These are phyloP conservation scores for Bipolaris oryzae DNA, from an alignment of 2,329 filamentous ascomycete genomes.

Conservation along the genomic window DNA sequence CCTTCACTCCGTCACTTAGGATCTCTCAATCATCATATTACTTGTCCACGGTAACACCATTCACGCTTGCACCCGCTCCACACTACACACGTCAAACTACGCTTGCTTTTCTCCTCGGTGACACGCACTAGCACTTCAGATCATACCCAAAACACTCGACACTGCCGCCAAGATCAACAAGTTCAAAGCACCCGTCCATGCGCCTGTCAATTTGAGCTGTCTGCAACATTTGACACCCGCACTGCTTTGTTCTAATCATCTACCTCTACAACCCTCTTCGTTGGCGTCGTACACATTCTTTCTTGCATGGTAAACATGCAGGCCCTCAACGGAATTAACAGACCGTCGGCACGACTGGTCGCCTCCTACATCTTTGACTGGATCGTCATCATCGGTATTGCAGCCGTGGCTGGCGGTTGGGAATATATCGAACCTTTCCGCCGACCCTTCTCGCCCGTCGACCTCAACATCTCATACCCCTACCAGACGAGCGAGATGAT, in stretches of 20 bases:
- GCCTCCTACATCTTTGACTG: slow-evolving; percentile 76
- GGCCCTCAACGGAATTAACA: slow-evolving; percentile 27
- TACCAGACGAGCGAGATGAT: slow-evolving; percentile 74
- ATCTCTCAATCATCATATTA: not conserved
- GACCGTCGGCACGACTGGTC: slow-evolving; percentile 60
- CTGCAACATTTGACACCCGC: not conserved
- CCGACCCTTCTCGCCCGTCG: slow-evolving; percentile 72
- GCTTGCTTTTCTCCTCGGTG: not conserved
- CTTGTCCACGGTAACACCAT: not conserved
- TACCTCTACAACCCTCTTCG: slow-evolving; percentile 3
- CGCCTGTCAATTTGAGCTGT: slow-evolving; percentile 21
- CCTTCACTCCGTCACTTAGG: not conserved
- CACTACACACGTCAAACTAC: not conserved
- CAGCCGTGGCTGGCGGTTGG: slow-evolving; percentile 64
- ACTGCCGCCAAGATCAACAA: slow-evolving; percentile 6
- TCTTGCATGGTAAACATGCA: slow-evolving; percentile 29
- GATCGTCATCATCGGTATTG: slow-evolving; percentile 68
- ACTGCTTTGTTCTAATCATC: not conserved
- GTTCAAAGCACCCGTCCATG: slow-evolving; percentile 9
- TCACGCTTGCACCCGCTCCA: not conserved
- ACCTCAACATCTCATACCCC: slow-evolving; percentile 82
- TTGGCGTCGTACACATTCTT: slow-evolving; percentile 4
- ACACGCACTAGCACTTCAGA: not conserved
- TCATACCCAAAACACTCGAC: not conserved
- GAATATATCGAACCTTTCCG: slow-evolving; percentile 67